Percentiles rank a stretch among this genome's conserved stretches.
These are phyloP conservation scores for Zymoseptoria passerinii DNA, from an alignment of 2,329 filamentous ascomycete genomes.

Conservation along the genomic window DNA sequence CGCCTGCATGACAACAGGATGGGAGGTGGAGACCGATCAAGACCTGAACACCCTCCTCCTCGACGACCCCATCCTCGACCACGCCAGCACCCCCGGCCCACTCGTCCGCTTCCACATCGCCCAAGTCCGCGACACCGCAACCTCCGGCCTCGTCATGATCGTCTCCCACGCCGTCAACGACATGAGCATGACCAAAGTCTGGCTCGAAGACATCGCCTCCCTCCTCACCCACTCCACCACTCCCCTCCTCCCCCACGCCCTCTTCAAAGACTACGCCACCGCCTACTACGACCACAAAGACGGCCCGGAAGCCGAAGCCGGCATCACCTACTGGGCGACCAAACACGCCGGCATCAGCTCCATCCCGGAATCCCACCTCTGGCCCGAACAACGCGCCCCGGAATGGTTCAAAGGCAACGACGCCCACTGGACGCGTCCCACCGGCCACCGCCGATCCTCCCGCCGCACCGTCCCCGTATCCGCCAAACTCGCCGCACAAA, in stretches of 20 bases:
- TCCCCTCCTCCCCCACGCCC: constrained; percentile 21
- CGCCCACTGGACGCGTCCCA: constrained; percentile 21
- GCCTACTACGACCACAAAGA: constrained; percentile 25
- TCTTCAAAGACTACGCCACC: constrained; percentile 27
- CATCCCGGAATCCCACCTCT: constrained; percentile 21
- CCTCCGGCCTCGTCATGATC: constrained; percentile 24
- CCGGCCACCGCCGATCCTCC: constrained; percentile 21
- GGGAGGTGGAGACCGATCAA: constrained; percentile 24
- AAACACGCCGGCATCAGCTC: constrained; percentile 24
- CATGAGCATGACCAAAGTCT: constrained; percentile 29
- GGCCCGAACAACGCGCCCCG: constrained; percentile 25
- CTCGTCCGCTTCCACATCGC: constrained; percentile 25
- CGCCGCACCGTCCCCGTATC: constrained; percentile 17
- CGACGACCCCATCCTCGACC: constrained; percentile 24
- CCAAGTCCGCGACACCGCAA: constrained; percentile 20
- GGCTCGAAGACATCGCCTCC: constrained; percentile 26
- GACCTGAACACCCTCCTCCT: constrained; percentile 23
- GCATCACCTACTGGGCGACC: constrained; percentile 24
- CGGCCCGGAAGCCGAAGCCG: constrained; percentile 23
- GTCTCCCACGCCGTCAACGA: constrained; percentile 27
- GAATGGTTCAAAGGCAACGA: constrained; percentile 30
- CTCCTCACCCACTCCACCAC: constrained; percentile 22
- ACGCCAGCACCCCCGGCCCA: constrained; percentile 23
- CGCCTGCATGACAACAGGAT: constrained; percentile 24
- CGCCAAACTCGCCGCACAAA: constrained; percentile 23